Percentiles rank a stretch among this genome's conserved stretches.
Conservation (phyloP, 768 basidiomycete species). For the Boletales sp. region DNA sequence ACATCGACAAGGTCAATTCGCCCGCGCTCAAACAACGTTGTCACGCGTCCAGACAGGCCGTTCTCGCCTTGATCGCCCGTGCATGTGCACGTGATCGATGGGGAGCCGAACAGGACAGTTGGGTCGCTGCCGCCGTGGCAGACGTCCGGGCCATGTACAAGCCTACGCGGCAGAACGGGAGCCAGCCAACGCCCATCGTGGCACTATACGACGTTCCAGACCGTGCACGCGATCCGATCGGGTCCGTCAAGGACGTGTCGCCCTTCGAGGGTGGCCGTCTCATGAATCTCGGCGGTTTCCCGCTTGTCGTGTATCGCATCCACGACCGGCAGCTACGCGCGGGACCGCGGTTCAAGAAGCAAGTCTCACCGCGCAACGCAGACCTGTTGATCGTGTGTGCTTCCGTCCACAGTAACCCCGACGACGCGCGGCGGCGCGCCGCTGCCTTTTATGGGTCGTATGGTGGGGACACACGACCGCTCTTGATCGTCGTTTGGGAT, state of each 20-base stretch:
- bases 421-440: slow-evolving; percentile 10
- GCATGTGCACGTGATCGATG: slow-evolving; percentile 23
- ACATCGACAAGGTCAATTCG: slow-evolving; percentile 26
- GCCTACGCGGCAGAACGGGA: slow-evolving; percentile 3
- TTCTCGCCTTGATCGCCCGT: slow-evolving; percentile 18
- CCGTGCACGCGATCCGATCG: not conserved
- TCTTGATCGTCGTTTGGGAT: slow-evolving; percentile 23
- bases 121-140: slow-evolving; percentile 17
- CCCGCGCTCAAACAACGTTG: slow-evolving; percentile 26
- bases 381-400: slow-evolving; percentile 26
- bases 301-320: slow-evolving; percentile 18
- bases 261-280: slow-evolving; percentile 19
- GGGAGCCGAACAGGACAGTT: slow-evolving; percentile 17
- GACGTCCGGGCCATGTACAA: slow-evolving; percentile 24
- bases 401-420: slow-evolving; percentile 3
- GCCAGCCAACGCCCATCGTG: slow-evolving; percentile 14
- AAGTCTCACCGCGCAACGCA: slow-evolving; percentile 15
- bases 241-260: slow-evolving; percentile 8
- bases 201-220: slow-evolving; percentile 23
- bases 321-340: slow-evolving; percentile 19
- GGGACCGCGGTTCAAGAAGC: slow-evolving; percentile 25
- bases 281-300: slow-evolving; percentile 18
- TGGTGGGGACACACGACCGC: slow-evolving; percentile 24
- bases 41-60: slow-evolving; percentile 21
- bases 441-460: slow-evolving; percentile 18